Evolutionary conservation across 805 yeast genomes (phyloP), one percentile per base, ranked within the genome.

Genomic region (Zygotorulaspora sp.): DNA sequence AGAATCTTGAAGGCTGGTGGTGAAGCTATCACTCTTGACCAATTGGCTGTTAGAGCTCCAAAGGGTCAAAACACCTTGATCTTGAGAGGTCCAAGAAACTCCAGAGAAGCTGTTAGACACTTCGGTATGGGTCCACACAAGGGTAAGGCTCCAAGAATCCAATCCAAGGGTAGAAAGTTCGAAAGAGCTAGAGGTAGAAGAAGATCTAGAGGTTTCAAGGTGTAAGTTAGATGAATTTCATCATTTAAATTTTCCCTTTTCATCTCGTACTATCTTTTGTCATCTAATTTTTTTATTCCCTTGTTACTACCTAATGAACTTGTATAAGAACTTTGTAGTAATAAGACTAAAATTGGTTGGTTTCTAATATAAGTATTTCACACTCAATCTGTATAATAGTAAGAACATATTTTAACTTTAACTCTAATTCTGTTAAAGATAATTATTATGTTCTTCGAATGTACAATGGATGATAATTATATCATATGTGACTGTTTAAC

Each of bases 181-280:
- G 98, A 92, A 83, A 88, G 92, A 77, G 99, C 97, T 66, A 92
- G 99, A 86, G 99, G 99, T 83, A 94, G 83, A 75, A 82, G 99
- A 79, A 83, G 78, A 72, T 89, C 97, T 60, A 88, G 94, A 83
- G 99, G 96, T 79, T 92, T 92, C 98, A 92, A 92, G 85, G 99
- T 92, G 77, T 92, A 90, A 87, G 52, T 48, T 53, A 52, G 44
- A 27, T 46, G 34, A 38, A 18, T 29, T 30, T 35, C 15, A 26
- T 20, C 15, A 21, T 33, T 24, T 38, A 10, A n/a, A 17, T 13
- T 28, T 38, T 15, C 21, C 28, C 23, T 22, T 23, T 11, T 32
- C 36, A 24, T 26, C 30, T 6, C 14, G 30, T 26, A 33, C 27
- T 18, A 36, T 35, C 23, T 21, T 25, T 27, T 35, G 16, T 12